These are phyloP conservation scores for Dalbergia cultrata DNA, from an alignment of 306 rosid genomes.

Conservation along the genomic window DNA sequence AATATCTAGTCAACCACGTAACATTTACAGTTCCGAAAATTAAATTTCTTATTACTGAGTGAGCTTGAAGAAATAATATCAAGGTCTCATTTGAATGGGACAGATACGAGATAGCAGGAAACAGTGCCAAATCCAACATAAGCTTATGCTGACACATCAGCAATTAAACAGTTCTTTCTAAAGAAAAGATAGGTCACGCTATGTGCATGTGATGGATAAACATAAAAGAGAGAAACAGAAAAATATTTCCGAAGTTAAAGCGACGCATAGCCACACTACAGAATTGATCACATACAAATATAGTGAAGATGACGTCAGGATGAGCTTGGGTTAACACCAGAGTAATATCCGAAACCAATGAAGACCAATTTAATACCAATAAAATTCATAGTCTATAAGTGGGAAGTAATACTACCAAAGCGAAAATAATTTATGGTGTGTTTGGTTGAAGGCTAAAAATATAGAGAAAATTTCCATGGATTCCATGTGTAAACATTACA, in stretches of 20 bases:
- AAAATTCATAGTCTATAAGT: neutral
- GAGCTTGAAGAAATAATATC: neutral
- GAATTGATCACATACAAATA: neutral
- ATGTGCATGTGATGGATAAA: slow-evolving; percentile 21
- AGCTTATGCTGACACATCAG: neutral
- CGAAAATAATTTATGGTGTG: slow-evolving; percentile 6
- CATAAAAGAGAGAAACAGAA: neutral
- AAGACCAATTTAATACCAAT: neutral
- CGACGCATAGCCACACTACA: neutral
- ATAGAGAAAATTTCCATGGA: too few relatives aligned
- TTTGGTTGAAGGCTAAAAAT: neutral
- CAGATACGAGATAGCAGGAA: neutral
- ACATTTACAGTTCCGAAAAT: neutral
- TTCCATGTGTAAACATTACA: too few relatives aligned
- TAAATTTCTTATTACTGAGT: too few relatives aligned
- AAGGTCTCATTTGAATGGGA: slow-evolving; percentile 7
- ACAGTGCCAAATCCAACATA: neutral
- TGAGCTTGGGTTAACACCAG: neutral
- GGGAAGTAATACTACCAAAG: neutral
- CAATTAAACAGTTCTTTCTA: neutral
- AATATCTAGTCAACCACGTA: slow-evolving; percentile 24
- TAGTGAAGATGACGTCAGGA: neutral
- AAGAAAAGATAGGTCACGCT: slow-evolving; percentile 16
- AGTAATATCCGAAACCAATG: neutral
- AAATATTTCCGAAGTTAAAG: slow-evolving; percentile 23